These are phyloP conservation scores for Eimeria necatrix DNA, from an alignment of 169 alveolate species.

Conservation along the genomic window DNA sequence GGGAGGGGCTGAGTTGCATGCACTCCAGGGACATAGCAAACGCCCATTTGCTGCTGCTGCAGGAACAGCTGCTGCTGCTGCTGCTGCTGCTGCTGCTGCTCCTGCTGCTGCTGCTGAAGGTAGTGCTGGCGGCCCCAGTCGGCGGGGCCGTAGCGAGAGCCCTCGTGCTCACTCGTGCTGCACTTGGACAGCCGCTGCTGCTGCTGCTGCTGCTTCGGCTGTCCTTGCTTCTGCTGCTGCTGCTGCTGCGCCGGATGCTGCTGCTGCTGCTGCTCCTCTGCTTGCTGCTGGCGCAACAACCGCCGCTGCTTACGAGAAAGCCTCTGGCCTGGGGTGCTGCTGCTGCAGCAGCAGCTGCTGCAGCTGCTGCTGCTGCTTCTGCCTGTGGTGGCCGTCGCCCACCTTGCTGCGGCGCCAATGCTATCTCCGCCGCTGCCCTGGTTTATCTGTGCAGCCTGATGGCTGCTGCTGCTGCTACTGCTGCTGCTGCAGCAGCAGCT, in stretches of 20 bases:
- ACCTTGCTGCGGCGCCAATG: too few species aligned
- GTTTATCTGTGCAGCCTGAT: not conserved
- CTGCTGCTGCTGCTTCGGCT: conserved; percentile 27
- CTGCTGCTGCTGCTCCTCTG: not conserved
- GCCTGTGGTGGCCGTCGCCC: not conserved
- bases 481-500: not conserved
- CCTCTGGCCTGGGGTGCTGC: not conserved
- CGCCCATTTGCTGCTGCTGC: conserved; percentile 3
- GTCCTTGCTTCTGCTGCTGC: not conserved
- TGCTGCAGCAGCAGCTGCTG: conserved; percentile 25
- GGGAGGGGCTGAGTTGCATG: not conserved
- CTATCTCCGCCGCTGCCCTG: not conserved
- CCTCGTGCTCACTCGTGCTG: not conserved
- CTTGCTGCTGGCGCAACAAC: not conserved
- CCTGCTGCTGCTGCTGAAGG: too few species aligned
- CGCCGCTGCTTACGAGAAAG: conserved; percentile 8
- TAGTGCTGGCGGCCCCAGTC: conserved; percentile 25
- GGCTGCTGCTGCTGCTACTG: not conserved
- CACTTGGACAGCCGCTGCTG: not conserved
- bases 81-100: conserved; percentile 45
- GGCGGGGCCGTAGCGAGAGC: not conserved
- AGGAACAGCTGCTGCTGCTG: conserved; percentile 34
- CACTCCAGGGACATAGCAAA: not conserved
- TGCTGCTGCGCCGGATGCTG: not conserved
- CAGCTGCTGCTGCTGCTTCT: conserved; percentile 33